Evolutionary conservation across 1,284 basidiomycete genomes (phyloP), one percentile per base, ranked within the genome.

Genomic region (Malassezia vespertilionis): DNA sequence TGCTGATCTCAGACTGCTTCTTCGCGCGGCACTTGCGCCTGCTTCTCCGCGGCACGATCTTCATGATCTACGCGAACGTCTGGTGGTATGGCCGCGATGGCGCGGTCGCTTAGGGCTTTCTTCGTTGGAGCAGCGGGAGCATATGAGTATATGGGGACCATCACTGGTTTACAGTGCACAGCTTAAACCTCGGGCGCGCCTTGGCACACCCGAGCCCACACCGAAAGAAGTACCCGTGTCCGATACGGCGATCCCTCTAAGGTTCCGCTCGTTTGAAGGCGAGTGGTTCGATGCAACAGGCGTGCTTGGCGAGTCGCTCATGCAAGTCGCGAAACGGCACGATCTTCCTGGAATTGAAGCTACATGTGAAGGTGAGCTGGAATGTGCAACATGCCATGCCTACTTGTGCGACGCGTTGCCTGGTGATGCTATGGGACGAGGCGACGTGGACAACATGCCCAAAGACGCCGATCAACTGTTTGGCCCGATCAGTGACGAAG

Each of bases 81-180:
- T 64, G 2, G 66, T 70, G 0, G 60, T 65, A 44, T 72, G 60
- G 62, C 52, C 63, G 0, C 55, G 63, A 3, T 72, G 72, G 72
- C 57, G 72, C 17, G 72, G 72, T 3, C 60, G 72, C 11, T 52
- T 72, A 0, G 69, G 64, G 1, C 37, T 72, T n/a, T 46, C 53
- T 15, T 49, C 58, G 17, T 40, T 53, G 4, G 54, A 48, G 32
- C 59, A 63, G 35, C 51, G 50, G 2, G 60, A 61, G n/a, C 61
- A 64, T 46, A 57, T 54, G 22, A 50, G 47, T n/a, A 46, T 55
- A 22, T 66, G 63, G 58, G 66, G 65, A 2, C 58, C 58, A 9
- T 52, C 63, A 3, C 47, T 57, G 21, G 52, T 63, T 37, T 54
- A 64, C 14, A 27, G 54, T 5, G 60, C 57, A 5, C 45, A 56